phyloP scores from a whole-genome alignment of 257 asterid genomes.

The Salvia rosmarinus region DNA sequence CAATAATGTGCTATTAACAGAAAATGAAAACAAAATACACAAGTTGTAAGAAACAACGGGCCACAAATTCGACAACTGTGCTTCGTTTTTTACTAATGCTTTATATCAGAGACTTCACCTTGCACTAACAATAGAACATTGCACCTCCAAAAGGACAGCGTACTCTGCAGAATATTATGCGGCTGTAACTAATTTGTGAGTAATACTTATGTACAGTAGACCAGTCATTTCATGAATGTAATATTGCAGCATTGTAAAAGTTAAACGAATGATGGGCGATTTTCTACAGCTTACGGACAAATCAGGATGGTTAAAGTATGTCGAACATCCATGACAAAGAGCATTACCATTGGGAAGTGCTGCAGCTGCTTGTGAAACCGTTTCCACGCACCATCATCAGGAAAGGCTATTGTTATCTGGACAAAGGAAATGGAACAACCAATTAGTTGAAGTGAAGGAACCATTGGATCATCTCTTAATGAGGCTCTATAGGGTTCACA shows the following conservation, averaged over 20 bases:
- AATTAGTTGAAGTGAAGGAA: constrained; percentile 9
- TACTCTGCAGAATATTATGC: not conserved
- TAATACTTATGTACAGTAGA: constrained; percentile 9
- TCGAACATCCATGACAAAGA: constrained; percentile 28
- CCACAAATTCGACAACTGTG: not conserved
- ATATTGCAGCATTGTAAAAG: not conserved
- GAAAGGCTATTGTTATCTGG: constrained; percentile 94
- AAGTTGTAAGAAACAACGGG: not conserved
- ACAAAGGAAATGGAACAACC: constrained; percentile 23
- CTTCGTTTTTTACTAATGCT: not conserved
- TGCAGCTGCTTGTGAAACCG: constrained; percentile 98
- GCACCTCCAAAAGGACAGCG: not conserved
- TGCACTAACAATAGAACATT: not conserved
- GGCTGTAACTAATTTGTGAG: not conserved
- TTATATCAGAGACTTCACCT: not conserved
- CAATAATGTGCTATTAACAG: not conserved
- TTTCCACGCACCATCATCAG: constrained; percentile 99
- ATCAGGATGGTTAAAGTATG: not conserved
- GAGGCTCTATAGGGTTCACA: constrained; percentile 8
- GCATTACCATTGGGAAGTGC: constrained; percentile 91
- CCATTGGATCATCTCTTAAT: not conserved
- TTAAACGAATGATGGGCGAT: not conserved
- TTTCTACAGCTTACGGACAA: not conserved
- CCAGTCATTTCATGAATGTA: constrained; percentile 7
- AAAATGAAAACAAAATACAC: not conserved